These are phyloP conservation scores for Penium margaritaceum DNA, from an alignment of 139 green algal species.

Conservation along the genomic window DNA sequence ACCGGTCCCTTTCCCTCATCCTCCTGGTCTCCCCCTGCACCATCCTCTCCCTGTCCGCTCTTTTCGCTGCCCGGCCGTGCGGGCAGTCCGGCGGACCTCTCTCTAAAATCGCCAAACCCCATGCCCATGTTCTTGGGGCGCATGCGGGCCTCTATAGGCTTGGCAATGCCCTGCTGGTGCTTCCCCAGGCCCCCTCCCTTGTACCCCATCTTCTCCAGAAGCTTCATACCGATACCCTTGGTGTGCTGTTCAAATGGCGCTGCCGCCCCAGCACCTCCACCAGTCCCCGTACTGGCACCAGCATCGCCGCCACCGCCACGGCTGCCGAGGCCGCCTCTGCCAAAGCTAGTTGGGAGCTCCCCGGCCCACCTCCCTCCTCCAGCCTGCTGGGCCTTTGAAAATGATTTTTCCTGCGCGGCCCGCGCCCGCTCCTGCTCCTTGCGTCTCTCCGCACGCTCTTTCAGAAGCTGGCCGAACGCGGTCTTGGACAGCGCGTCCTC, in stretches of 20 bases:
- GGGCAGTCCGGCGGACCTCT: constrained; percentile 22
- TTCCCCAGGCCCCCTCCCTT: constrained; percentile 64
- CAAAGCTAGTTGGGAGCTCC: no score
- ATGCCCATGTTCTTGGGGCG: constrained; percentile 89
- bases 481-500: constrained; percentile 63
- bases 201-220: constrained; percentile 93
- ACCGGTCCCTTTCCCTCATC: constrained; percentile 12
- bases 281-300: neutral
- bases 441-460: constrained; percentile 45
- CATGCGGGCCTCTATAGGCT: constrained; percentile 75
- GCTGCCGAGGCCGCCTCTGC: neutral
- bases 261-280: neutral
- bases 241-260: constrained; percentile 83
- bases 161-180: constrained; percentile 71
- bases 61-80: constrained; percentile 23
- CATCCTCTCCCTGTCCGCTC: neutral
- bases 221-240: constrained; percentile 86
- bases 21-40: neutral
- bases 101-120: constrained; percentile 63
- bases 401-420: constrained; percentile 47
- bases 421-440: constrained; percentile 41
- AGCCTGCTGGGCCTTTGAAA: neutral
- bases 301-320: neutral
- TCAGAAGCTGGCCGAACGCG: constrained; percentile 66
- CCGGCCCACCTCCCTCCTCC: neutral